Base-by-base conservation (phyloP, 305 asterid species). In the Salvia sclarea region DNA sequence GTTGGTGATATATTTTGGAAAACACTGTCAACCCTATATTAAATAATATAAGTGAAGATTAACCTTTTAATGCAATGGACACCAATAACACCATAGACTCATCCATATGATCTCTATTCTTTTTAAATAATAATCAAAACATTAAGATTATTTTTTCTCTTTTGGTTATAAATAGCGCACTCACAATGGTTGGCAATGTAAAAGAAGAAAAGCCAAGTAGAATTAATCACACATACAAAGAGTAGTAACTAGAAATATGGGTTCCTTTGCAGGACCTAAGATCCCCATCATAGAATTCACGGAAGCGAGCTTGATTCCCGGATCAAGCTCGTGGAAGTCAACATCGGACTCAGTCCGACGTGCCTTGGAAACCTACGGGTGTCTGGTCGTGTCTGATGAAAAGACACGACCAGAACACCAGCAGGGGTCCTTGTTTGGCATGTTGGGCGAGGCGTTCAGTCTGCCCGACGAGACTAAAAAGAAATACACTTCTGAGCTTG, bases 291-390 rank as follows among this genome's bases (percentile, higher is more conserved):
- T 80, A 50, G 69, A 80, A 56, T 67, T 80, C 62, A 70, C 66
- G 1, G 69, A 80, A 47, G 69, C 56, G 1, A 77, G 47, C 50
- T 16, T 48, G 70, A 71, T 0, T 44, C 64, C 50, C 3, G 75
- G 79, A 25, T 54, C 82, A 18, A 71, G 24, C 22, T 73, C 74
- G 24, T 80, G 81, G 80, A 53, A 59, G 45, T 17, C 52, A 0
- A 70, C 82, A 0, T 70, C 80, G 21, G 56, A 33, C 43, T 69
- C 58, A 2, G 72, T 80, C 63, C 71, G 80, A 57, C 40, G 13
- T 5, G 80, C 78, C 8, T 57, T 80, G 21, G 84, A 80, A 66
- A 57, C 69, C 13, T 62, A 77, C 48, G 84, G 82, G 8, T 77
- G 78, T 65, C 22, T 80, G 45, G 73, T 44, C 25, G 73, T 77